Conservation (phyloP, 805 yeast genomes). For the Saccharomycopsis schoenii region DNA sequence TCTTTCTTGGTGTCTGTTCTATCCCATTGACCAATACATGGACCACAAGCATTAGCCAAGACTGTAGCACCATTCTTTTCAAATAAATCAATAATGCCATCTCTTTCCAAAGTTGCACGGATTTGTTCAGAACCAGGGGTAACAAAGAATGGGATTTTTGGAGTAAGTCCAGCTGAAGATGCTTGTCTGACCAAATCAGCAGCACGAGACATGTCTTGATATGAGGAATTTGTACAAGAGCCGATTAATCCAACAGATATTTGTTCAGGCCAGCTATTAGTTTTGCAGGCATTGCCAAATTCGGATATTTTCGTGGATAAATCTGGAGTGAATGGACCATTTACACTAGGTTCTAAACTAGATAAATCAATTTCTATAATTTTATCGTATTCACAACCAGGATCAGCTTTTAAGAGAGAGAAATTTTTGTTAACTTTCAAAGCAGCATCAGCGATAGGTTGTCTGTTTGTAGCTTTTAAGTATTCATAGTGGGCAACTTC, state of each 20-base stretch:
- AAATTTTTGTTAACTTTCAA: constrained; percentile 49
- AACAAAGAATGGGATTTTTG: constrained; percentile 86
- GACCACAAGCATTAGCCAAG: constrained; percentile 97
- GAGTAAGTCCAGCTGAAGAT: constrained; percentile 78
- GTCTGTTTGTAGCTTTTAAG: constrained; percentile 79
- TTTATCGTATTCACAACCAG: constrained; percentile 90
- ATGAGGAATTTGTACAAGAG: constrained; percentile 97
- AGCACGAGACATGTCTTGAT: constrained; percentile 96
- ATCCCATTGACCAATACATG: constrained; percentile 99
- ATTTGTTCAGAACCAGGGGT: constrained; percentile 98
- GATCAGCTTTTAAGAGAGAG: constrained; percentile 73
- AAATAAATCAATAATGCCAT: constrained; percentile 83
- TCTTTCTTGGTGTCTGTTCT: constrained; percentile 83
- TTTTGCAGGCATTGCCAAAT: constrained; percentile 72
- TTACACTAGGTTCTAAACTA: constrained; percentile 88
- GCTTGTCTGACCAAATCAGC: constrained; percentile 91
- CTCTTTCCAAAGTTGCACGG: constrained; percentile 96
- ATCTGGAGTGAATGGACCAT: constrained; percentile 98
- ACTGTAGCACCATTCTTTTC: constrained; percentile 90
- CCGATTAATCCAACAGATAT: constrained; percentile 95
- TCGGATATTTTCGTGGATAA: constrained; percentile 90
- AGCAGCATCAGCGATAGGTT: constrained; percentile 77
- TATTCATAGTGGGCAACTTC: constrained; percentile 71
- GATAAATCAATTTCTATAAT: constrained; percentile 81
- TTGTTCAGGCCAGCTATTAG: constrained; percentile 86